Base-by-base conservation (phyloP, 371 early-diverging fungal genomes). In the Batrachochytrium dendrobatidis region DNA sequence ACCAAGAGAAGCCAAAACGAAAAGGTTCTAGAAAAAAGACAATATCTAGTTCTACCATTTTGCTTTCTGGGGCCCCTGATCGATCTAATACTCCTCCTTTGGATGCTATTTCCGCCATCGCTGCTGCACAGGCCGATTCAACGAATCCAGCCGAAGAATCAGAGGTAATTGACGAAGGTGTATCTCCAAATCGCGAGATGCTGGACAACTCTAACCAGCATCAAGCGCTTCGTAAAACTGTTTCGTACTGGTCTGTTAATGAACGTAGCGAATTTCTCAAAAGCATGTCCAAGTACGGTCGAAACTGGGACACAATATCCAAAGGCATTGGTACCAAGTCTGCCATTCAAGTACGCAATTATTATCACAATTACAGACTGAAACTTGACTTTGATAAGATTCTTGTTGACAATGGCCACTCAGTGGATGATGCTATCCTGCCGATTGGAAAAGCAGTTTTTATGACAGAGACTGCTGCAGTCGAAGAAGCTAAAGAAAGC, bases 241-340 rank as follows among this genome's bases (percentile, higher is more conserved):
- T 71, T 26, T 92, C 94, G 0, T 92, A 91, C 57, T 94, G 94
- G 94, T 86, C 92, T 5, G 82, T 84, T 6, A 78, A 80, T 3
- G 94, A 94, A 63, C 82, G 84, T 29, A 71, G 74, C 17, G 86
- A 86, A 45, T 94, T 93, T 60, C 52, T 73, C 28, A 73, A 77
- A 7, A 83, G 79, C 31, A 55, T 90, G 29, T 73, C 71, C 31
- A 60, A 71, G 8, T 76, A 82, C 61, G 93, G 93, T 3, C 71
- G 77, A 55, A 82, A 91, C 65, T 94, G 90, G 89, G 88, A 85
- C 4, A 72, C 72, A 32, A 74, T 94, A 26, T 82, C 94, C 0
- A 79, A 71, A 53, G 75, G 75, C 1, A 76, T 94, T 64, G 84
- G 83, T 32, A 70, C 85, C 1, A 94, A 94, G 66, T 89, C 91